These are phyloP conservation scores for Sclerotinia borealis DNA, from an alignment of 2,329 filamentous ascomycete genomes.

Conservation along the genomic window DNA sequence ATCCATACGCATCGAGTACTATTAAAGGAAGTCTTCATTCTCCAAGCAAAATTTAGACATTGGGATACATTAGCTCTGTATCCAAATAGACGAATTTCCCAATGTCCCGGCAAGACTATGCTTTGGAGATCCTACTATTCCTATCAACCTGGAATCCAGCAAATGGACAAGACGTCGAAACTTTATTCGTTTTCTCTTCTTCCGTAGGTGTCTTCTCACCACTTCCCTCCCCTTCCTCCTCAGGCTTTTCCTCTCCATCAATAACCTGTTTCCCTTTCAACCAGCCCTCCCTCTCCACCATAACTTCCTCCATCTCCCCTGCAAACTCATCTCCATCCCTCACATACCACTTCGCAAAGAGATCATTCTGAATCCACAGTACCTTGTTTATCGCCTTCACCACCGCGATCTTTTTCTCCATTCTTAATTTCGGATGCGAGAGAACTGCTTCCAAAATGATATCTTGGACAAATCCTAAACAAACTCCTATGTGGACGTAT, in stretches of 20 bases:
- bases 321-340: constrained; percentile 9
- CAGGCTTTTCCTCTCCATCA: neutral
- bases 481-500: constrained; percentile 70
- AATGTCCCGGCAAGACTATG: neutral
- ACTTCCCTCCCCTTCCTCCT: neutral
- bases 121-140: neutral
- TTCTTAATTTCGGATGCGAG: constrained; percentile 50
- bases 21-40: no score
- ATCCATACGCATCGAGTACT: no score
- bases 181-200: neutral
- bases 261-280: constrained; percentile 3
- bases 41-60: no score
- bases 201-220: neutral
- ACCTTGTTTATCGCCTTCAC: constrained; percentile 74
- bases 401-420: constrained; percentile 64
- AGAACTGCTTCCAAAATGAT: constrained; percentile 72
- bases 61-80: no score
- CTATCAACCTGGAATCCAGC: neutral
- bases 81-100: neutral
- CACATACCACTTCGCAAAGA: constrained; percentile 74
- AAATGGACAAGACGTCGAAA: neutral
- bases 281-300: constrained; percentile 9
- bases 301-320: constrained; percentile 3
- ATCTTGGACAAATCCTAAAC: constrained; percentile 70
- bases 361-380: constrained; percentile 83